phyloP scores from a whole-genome alignment of 805 yeast genomes.

The Ascoidea tarda region DNA sequence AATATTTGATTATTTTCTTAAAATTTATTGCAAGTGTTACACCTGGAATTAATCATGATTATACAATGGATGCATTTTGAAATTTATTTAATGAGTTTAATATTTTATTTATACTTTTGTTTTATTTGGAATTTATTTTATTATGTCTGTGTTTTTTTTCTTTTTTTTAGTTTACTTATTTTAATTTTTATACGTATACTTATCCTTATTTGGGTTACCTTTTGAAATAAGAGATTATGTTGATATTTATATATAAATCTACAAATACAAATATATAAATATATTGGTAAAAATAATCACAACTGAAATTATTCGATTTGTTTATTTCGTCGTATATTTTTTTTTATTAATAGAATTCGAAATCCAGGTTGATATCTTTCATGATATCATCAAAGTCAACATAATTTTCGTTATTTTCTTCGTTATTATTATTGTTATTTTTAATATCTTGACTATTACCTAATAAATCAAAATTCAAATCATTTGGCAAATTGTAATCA shows the following conservation, averaged over 20 bases:
- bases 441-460: neutral
- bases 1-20: conserved; percentile 75
- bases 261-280: too few species aligned
- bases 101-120: neutral
- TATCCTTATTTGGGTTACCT: too few species aligned
- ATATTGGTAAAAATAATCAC: too few species aligned
- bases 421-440: neutral
- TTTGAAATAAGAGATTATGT: too few species aligned
- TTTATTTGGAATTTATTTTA: too few species aligned
- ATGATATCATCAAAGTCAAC: neutral
- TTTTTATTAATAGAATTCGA: neutral
- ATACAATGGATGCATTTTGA: conserved; percentile 90
- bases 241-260: too few species aligned
- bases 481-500: neutral
- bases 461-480: too few species aligned
- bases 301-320: too few species aligned
- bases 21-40: conserved; percentile 95
- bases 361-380: neutral
- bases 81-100: neutral
- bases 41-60: conserved; percentile 95
- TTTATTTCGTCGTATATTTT: too few species aligned
- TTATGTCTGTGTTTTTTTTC: neutral
- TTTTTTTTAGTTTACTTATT: too few species aligned
- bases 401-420: neutral
- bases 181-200: too few species aligned